phyloP scores from a whole-genome alignment of 345 rosid genomes.

The Cardamine chenopodiifolia region DNA sequence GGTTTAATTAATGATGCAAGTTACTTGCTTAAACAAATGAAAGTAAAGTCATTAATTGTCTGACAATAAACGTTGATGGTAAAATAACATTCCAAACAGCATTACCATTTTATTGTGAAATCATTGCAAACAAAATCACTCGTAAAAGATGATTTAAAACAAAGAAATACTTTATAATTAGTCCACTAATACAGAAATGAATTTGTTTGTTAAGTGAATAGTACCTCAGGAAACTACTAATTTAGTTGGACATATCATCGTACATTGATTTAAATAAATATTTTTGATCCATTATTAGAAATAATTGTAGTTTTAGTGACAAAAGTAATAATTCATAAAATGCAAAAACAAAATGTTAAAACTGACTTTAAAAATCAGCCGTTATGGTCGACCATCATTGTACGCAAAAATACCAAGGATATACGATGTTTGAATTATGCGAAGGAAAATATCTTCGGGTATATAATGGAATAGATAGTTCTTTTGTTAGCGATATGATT shows the following conservation, averaged over 20 bases:
- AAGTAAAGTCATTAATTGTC: conserved; percentile 34
- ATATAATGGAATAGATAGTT: background rate
- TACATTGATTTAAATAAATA: too few species aligned
- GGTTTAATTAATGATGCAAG: conserved; percentile 36
- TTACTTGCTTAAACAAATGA: conserved; percentile 42
- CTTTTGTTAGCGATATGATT: conserved; percentile 14
- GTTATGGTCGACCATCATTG: background rate
- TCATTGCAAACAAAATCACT: background rate
- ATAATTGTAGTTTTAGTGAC: background rate
- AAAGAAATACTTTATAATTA: background rate
- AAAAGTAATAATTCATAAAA: background rate
- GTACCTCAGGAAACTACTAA: background rate
- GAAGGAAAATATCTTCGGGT: background rate
- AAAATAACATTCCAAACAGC: conserved; percentile 15
- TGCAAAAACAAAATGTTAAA: background rate
- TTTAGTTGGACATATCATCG: background rate
- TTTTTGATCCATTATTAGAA: background rate
- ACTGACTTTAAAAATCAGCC: background rate
- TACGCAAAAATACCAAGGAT: background rate
- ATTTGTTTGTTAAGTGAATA: background rate
- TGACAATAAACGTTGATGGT: conserved; percentile 4
- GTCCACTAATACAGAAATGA: background rate
- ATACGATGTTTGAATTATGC: background rate
- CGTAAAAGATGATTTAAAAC: background rate
- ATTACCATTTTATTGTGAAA: conserved; percentile 8